Evolutionary conservation across 2,329 filamentous ascomycete species (phyloP).

Genomic region (Trichoderma brevicompactum): DNA sequence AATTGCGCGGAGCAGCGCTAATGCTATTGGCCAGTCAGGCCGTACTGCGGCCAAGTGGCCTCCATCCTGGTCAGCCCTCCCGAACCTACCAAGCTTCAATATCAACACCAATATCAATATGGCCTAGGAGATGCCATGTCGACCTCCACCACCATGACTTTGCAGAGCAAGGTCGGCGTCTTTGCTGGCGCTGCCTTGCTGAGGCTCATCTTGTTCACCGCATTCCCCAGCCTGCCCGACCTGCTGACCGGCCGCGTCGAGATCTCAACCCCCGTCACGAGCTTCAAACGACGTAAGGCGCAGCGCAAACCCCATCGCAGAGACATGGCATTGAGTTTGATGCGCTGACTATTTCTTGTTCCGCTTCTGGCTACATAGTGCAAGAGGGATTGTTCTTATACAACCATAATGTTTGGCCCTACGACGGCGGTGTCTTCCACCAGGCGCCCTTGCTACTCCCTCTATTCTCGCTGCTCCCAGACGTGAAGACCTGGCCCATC

Average conservation of each 20-base stretch:
- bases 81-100: constrained; percentile 1
- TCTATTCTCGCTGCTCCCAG: constrained; percentile 85
- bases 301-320: background rate
- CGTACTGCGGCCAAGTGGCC: constrained; percentile 41
- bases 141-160: constrained; percentile 45
- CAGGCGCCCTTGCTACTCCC: constrained; percentile 89
- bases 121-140: constrained; percentile 43
- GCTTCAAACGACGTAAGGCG: constrained; percentile 89
- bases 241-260: constrained; percentile 90
- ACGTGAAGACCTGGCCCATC: constrained; percentile 66
- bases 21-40: constrained; percentile 9
- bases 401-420: constrained; percentile 93
- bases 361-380: constrained; percentile 55
- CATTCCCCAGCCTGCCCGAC: constrained; percentile 82
- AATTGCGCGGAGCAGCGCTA: background rate
- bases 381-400: constrained; percentile 97
- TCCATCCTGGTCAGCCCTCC: constrained; percentile 28
- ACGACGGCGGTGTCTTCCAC: constrained; percentile 85
- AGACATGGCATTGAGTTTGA: constrained; percentile 1
- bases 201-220: constrained; percentile 76
- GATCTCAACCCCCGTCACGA: constrained; percentile 94
- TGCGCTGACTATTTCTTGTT: constrained; percentile 23
- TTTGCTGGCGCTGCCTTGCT: constrained; percentile 78
- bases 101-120: constrained; percentile 24
- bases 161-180: constrained; percentile 56